Evolutionary conservation across 352 stramenopile species (phyloP).

Genomic region (Pythium pyrilobum): DNA sequence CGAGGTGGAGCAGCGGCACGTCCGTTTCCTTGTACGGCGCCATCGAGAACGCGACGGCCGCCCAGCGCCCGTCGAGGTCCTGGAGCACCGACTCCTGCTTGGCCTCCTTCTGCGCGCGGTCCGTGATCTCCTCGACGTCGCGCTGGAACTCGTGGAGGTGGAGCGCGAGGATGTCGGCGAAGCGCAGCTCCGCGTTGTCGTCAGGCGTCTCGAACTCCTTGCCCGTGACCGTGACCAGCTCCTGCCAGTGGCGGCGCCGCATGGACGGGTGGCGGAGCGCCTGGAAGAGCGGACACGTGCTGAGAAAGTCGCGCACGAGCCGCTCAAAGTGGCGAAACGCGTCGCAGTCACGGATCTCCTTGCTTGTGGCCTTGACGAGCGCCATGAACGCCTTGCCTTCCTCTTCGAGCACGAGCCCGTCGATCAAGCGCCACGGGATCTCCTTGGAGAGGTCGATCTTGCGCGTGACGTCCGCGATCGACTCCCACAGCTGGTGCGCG

Average conservation of each 20-base stretch:
- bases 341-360: slow-evolving; percentile 87
- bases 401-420: slow-evolving; percentile 91
- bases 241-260: slow-evolving; percentile 66
- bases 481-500: slow-evolving; percentile 82
- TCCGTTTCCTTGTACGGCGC: slow-evolving; percentile 83
- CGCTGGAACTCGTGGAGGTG: slow-evolving; percentile 72
- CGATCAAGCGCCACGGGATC: slow-evolving; percentile 90
- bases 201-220: slow-evolving; percentile 59
- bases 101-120: slow-evolving; percentile 88
- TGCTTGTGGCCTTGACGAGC: slow-evolving; percentile 88
- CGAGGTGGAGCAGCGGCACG: slow-evolving; percentile 80
- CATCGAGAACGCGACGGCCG: slow-evolving; percentile 70
- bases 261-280: slow-evolving; percentile 71
- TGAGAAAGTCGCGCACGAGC: slow-evolving; percentile 70
- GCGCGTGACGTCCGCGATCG: slow-evolving; percentile 78
- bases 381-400: slow-evolving; percentile 84
- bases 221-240: slow-evolving; percentile 54
- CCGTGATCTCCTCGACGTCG: slow-evolving; percentile 89
- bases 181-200: slow-evolving; percentile 56
- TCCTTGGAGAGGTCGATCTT: slow-evolving; percentile 88
- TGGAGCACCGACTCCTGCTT: slow-evolving; percentile 85
- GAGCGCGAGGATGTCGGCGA: slow-evolving; percentile 80
- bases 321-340: slow-evolving; percentile 88
- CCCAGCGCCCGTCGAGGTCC: slow-evolving; percentile 80
- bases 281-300: slow-evolving; percentile 75